Conservation (phyloP, 768 basidiomycete species). For the Phlebiopsis gigantea region DNA sequence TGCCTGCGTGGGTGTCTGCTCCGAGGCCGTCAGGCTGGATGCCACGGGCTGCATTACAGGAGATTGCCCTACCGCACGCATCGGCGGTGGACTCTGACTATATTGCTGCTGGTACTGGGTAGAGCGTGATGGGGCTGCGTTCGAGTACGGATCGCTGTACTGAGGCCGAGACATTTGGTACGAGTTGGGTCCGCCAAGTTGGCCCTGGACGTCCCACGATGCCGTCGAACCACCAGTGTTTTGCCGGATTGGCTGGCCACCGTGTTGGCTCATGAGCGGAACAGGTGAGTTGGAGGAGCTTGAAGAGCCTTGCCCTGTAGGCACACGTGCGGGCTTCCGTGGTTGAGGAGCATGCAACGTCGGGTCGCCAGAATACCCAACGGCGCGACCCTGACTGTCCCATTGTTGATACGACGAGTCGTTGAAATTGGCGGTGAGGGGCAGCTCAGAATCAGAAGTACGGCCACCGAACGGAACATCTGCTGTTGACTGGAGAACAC, state of each 20-base stretch:
- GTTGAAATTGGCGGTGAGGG: conserved; percentile 30
- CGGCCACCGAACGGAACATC: conserved; percentile 32
- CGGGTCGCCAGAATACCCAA: conserved; percentile 42
- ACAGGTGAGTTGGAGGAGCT: background rate
- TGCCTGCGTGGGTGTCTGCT: conserved; percentile 9
- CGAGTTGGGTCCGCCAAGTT: conserved; percentile 4
- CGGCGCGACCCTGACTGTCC: conserved; percentile 44
- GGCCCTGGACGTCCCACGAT: conserved; percentile 6
- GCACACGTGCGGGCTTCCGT: conserved; percentile 11
- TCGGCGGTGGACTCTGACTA: conserved; percentile 4
- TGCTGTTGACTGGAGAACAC: conserved; percentile 25
- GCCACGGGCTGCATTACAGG: background rate
- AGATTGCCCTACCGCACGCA: background rate
- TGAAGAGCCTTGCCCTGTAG: background rate
- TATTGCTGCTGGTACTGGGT: background rate
- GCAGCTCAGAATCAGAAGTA: conserved; percentile 37
- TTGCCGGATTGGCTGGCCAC: conserved; percentile 5
- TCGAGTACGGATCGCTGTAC: conserved; percentile 2
- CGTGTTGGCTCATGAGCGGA: conserved; percentile 9
- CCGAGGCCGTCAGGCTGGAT: background rate
- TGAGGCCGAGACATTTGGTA: background rate
- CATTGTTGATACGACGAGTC: conserved; percentile 36
- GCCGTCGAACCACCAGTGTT: conserved; percentile 7
- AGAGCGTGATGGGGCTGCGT: background rate
- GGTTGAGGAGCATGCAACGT: conserved; percentile 50